Base-by-base conservation (phyloP, 345 rosid species). In the Theobroma cacao region DNA sequence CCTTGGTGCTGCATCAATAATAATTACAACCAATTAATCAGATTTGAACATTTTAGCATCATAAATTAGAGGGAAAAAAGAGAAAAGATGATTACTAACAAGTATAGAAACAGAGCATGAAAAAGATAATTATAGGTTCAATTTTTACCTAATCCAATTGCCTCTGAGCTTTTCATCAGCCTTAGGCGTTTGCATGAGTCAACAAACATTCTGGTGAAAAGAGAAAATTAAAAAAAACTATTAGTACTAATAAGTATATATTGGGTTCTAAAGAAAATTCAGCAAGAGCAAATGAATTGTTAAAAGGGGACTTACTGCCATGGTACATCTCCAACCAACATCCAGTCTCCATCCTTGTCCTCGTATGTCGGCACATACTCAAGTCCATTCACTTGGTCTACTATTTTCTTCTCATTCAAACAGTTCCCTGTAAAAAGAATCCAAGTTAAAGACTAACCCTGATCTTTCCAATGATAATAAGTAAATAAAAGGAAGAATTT, bases 301-400 rank as follows among this genome's bases (percentile, higher is more conserved):
- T 22, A 17, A 26, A 53, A 14, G 36, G 12, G 14, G 48, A 85
- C 95, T 86, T 80, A 94, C 97, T 90, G 79, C 97, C 98, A 94
- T 5, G 97, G 97, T 14, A 92, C 94, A 86, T 94, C 98, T 15
- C 96, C 97, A n/a, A 88, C 85, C 43, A 92, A 58, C 98, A 94
- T 92, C 98, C 92, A 92, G 34, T 94, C 98, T 30, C 95, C 93
- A 60, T 94, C 98, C 73, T 88, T 94, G 77, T 92, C 98, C 74
- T 92, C 92, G 52, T 88, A 94, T 41, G 90, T 91, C 13, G 94
- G 89, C 61, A 89, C 85, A 80, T 86, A 87, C 66, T 94, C 95
- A 13, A 68, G 76, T 33, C 89, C 85, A 73, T 80, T 84, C 33
- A 74, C 77, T 41, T 76, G 64, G 41, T 82, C 86, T 80, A 80